Percentiles rank a stretch among this genome's conserved stretches.
These are phyloP conservation scores for Chlorophyllum brunneum DNA, from an alignment of 768 basidiomycete genomes.

Conservation along the genomic window DNA sequence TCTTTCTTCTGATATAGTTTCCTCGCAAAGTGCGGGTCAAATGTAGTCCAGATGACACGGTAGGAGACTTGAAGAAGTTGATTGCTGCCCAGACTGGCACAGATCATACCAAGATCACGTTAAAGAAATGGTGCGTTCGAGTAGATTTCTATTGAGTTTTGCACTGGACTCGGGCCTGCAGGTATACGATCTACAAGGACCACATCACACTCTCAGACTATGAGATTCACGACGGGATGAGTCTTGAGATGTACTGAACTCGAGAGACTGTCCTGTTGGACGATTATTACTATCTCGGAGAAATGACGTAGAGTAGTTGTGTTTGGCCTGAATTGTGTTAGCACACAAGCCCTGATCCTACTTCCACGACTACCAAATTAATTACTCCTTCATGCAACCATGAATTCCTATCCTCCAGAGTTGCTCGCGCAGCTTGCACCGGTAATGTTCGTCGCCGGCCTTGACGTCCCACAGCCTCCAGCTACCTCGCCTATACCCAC, in stretches of 20 bases:
- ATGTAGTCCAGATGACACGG: conserved; percentile 92
- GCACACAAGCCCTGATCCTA: neutral
- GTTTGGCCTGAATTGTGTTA: neutral
- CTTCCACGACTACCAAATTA: neutral
- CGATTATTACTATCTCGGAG: too few species aligned
- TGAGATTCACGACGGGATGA: conserved; percentile 92
- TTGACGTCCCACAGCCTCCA: conserved; percentile 40
- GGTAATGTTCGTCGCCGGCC: conserved; percentile 92
- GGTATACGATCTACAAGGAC: conserved; percentile 96
- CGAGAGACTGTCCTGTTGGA: too few species aligned
- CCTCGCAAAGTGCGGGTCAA: conserved; percentile 80
- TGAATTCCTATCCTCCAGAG: conserved; percentile 94
- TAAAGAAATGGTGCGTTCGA: conserved; percentile 89
- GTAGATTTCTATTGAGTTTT: neutral
- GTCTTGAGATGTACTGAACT: conserved; percentile 81
- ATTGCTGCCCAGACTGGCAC: conserved; percentile 97
- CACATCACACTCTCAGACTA: conserved; percentile 92
- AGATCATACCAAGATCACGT: conserved; percentile 74
- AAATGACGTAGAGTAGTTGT: neutral
- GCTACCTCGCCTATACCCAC: conserved; percentile 20
- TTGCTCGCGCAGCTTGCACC: conserved; percentile 86
- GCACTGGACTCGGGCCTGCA: conserved; percentile 25
- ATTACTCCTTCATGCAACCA: conserved; percentile 23
- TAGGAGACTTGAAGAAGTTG: conserved; percentile 95
- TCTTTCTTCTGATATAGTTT: neutral